These are phyloP conservation scores for Pichia sp. DNA, from an alignment of 1,139 yeast species.

Conservation along the genomic window DNA sequence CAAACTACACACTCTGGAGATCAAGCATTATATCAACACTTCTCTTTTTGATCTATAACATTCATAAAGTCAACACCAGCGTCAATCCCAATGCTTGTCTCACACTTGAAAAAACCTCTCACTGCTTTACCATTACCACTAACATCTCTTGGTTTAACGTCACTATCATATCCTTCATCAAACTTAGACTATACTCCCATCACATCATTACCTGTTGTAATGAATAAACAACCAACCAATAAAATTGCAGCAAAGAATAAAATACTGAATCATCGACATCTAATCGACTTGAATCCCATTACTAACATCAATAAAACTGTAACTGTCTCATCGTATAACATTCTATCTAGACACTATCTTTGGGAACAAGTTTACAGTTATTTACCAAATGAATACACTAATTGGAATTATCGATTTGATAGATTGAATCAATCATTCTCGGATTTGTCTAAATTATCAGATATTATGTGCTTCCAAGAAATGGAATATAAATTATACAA, in stretches of 20 bases:
- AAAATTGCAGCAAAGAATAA: background rate
- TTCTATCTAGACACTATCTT: constrained; percentile 49
- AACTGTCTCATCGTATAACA: constrained; percentile 43
- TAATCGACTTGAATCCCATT: constrained; percentile 8
- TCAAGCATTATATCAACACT: too few relatives aligned
- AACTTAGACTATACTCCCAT: background rate
- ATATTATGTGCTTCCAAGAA: constrained; percentile 58
- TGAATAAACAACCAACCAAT: background rate
- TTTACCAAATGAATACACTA: constrained; percentile 38
- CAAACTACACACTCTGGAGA: too few relatives aligned
- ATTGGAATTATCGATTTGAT: constrained; percentile 45
- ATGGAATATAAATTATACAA: constrained; percentile 45
- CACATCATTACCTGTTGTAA: background rate
- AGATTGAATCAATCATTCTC: constrained; percentile 36
- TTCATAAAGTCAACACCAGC: too few relatives aligned
- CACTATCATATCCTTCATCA: background rate
- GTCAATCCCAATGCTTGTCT: background rate
- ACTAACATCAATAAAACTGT: constrained; percentile 17
- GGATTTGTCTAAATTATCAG: constrained; percentile 36
- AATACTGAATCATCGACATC: constrained; percentile 14
- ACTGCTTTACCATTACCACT: background rate
- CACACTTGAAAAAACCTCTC: background rate
- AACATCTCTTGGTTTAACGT: background rate
- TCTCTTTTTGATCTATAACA: too few relatives aligned
- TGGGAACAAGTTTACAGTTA: constrained; percentile 52